phyloP scores from a whole-genome alignment of 2,329 filamentous ascomycete genomes.

The Harringtonia lauricola region DNA sequence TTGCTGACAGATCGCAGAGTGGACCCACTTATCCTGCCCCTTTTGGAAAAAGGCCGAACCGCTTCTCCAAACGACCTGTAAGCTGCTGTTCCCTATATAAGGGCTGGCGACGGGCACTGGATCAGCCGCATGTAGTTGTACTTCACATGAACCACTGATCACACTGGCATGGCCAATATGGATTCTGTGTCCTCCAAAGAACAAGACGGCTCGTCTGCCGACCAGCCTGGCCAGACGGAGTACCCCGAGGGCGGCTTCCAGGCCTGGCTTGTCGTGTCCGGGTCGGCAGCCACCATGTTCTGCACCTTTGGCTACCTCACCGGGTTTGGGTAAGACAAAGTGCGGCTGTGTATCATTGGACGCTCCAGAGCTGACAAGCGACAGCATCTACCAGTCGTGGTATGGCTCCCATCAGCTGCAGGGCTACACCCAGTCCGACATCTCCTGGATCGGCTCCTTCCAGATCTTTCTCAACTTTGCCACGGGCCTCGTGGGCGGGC shows the following conservation, averaged over 20 bases:
- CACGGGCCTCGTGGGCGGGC: constrained; percentile 17
- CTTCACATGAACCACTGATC: no score
- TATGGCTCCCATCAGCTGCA: constrained; percentile 18
- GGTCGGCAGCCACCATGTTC: constrained; percentile 16
- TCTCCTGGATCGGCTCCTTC: constrained; percentile 21
- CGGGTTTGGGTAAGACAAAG: constrained; percentile 1
- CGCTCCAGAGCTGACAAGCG: not conserved
- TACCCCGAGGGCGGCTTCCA: constrained; percentile 15
- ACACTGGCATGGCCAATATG: no score
- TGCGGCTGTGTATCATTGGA: not conserved
- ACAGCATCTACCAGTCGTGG: constrained; percentile 1
- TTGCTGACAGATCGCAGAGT: no score
- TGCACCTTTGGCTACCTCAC: constrained; percentile 6
- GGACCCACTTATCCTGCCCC: no score
- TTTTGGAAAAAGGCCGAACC: no score
- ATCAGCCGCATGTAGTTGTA: no score
- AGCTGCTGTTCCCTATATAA: no score
- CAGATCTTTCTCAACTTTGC: constrained; percentile 18
- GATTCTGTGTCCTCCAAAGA: no score
- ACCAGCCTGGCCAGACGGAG: no score
- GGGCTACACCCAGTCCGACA: constrained; percentile 14
- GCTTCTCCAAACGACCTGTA: no score
- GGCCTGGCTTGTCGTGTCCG: constrained; percentile 17
- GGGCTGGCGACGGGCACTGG: no score
- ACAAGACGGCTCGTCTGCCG: no score